Evolutionary conservation across 2,329 filamentous ascomycete genomes (phyloP), one percentile per base, ranked within the genome.

Genomic region (Cladophialophora carrionii): DNA sequence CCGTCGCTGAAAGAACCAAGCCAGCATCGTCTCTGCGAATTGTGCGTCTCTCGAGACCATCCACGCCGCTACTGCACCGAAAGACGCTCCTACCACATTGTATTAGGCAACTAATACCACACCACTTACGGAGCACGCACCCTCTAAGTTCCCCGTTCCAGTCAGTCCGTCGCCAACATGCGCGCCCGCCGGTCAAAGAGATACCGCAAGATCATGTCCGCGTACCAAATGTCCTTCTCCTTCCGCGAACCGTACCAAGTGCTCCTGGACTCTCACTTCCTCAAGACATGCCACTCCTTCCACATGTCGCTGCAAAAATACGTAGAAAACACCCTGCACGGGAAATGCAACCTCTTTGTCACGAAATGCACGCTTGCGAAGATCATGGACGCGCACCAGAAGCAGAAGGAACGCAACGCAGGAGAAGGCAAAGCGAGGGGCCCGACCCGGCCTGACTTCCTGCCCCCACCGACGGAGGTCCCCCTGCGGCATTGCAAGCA

Each of bases 201-300:
- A 73, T 92, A 92, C 77, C 87, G 88, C 75, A 97, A 97, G 87
- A 87, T 97, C 74, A 96, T 99, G 88, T 89, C 92, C 79, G 89
- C 94, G 75, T 96, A 93, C 84, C 87, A 88, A 75, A 85, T 94
- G 77, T 88, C 87, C 66, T 97, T 96, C 76, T 89, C 90, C 66
- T 97, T 97, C 78, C 91, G 93, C 72, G 90, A 95, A 79, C 92
- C 95, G 10, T 98, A 97, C 80, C 95, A 98, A 80, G 89, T 96
- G 58, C 82, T 96, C 51, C 88, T 97, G 67, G 93, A 96, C 75
- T 90, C 91, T 65, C 87, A 92, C 70, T 91, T 98, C 72, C 85
- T 98, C 58, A 84, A 86, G 73, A 91, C 96, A 76, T 88, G 92
- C 24, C 87, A 89, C 70, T 86, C 87, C 57, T 95, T 90, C 81